Percentiles rank a stretch among this genome's conserved stretches.
phyloP scores from a whole-genome alignment of 116 monocot species.

The Zostera marina region DNA sequence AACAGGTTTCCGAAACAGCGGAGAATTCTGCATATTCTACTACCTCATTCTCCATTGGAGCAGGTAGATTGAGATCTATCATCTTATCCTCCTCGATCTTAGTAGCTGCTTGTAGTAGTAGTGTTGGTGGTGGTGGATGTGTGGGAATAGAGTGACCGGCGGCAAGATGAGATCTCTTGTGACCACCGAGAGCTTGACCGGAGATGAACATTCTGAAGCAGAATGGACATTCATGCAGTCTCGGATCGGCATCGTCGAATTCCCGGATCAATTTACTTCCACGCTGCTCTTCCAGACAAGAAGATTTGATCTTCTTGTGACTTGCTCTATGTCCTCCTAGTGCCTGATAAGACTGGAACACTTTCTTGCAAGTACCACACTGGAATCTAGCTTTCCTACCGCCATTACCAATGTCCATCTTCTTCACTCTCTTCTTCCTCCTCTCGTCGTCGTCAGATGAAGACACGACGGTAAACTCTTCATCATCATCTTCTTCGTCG shows the following conservation, averaged over 20 bases:
- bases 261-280: not conserved
- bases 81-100: constrained; percentile 12
- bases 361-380: constrained; percentile 44
- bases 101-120: not conserved
- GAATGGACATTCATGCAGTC: constrained; percentile 35
- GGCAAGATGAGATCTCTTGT: constrained; percentile 57
- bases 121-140: constrained; percentile 3
- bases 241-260: constrained; percentile 5
- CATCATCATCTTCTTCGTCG: constrained; percentile 5
- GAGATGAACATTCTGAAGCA: constrained; percentile 57
- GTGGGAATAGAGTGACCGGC: constrained; percentile 4
- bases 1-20: constrained; percentile 26
- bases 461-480: not conserved
- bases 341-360: constrained; percentile 48
- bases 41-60: constrained; percentile 33
- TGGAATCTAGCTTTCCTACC: constrained; percentile 18
- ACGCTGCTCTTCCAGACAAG: not conserved
- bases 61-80: constrained; percentile 64
- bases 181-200: constrained; percentile 79
- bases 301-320: constrained; percentile 28
- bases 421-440: constrained; percentile 6
- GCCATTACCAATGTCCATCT: constrained; percentile 1
- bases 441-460: constrained; percentile 4
- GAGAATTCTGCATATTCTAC: constrained; percentile 24
- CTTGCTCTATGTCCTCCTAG: constrained; percentile 49